Evolutionary conservation across 2,329 filamentous ascomycete genomes (phyloP).

Genomic region (Talaromyces sp.): DNA sequence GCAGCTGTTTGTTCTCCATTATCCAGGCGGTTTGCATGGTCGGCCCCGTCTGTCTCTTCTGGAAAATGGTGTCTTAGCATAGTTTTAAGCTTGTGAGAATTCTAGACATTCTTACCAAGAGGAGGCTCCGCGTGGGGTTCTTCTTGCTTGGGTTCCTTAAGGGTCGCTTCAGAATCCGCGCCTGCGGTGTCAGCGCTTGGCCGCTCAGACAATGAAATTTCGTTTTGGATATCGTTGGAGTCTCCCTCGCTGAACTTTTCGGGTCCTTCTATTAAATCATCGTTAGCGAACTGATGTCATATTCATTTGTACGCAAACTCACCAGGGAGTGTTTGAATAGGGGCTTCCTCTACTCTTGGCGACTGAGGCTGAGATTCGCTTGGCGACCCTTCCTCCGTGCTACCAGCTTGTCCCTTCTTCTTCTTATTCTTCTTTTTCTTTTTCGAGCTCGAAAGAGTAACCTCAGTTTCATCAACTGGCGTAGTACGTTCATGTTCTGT

Average conservation of each 20-base stretch:
- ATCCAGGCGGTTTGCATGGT: constrained; percentile 1
- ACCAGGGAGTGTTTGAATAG: background rate
- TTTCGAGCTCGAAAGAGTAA: constrained; percentile 12
- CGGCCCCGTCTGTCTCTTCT: background rate
- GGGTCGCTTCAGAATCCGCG: too few relatives aligned
- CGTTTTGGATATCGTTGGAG: too few relatives aligned
- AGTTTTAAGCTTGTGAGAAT: too few relatives aligned
- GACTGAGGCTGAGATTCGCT: background rate
- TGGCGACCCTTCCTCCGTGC: constrained; percentile 9
- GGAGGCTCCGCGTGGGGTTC: too few relatives aligned
- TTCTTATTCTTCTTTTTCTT: constrained; percentile 30
- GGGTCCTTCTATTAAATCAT: too few relatives aligned
- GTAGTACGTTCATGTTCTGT: background rate
- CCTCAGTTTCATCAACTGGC: constrained; percentile 2
- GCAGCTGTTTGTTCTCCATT: background rate
- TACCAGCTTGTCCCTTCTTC: constrained; percentile 15
- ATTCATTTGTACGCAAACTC: background rate
- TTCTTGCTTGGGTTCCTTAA: too few relatives aligned
- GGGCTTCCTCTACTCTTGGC: constrained; percentile 3
- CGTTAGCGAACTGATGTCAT: too few relatives aligned
- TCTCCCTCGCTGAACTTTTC: too few relatives aligned
- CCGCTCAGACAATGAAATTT: too few relatives aligned
- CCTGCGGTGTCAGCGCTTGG: too few relatives aligned
- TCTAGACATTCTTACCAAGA: too few relatives aligned
- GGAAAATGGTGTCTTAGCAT: background rate